phyloP scores from a whole-genome alignment of 2,329 filamentous ascomycete genomes.

The Neopestalotiopsis sp. region DNA sequence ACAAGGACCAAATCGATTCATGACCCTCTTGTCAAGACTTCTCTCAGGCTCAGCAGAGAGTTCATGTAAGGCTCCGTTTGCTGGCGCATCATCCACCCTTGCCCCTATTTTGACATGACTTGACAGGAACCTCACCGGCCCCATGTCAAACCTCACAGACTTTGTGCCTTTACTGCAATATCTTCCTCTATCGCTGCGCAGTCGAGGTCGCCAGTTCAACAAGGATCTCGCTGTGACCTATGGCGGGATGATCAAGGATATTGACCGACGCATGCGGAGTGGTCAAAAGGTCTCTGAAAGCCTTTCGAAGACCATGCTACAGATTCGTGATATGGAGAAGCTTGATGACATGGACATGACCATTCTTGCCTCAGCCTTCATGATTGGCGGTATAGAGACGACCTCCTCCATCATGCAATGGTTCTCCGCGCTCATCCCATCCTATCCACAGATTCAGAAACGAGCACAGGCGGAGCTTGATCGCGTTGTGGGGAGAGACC shows the following conservation, averaged over 20 bases:
- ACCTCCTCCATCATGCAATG: neutral
- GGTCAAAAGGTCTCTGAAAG: conserved; percentile 17
- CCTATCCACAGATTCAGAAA: conserved; percentile 20
- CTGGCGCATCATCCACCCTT: neutral
- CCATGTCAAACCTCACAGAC: conserved; percentile 21
- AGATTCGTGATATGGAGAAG: conserved; percentile 11
- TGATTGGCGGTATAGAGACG: conserved; percentile 30
- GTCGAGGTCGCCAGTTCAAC: conserved; percentile 15
- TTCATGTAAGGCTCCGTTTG: conserved; percentile 18
- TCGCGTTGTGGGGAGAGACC: conserved; percentile 15
- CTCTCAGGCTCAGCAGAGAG: conserved; percentile 19
- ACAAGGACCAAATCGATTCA: conserved; percentile 14
- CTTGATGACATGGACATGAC: conserved; percentile 20
- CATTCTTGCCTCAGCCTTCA: conserved; percentile 20
- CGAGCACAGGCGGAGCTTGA: conserved; percentile 25
- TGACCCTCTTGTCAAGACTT: conserved; percentile 15
- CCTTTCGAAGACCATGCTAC: conserved; percentile 17
- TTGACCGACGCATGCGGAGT: conserved; percentile 6
- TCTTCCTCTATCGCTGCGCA: conserved; percentile 6
- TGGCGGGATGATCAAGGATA: conserved; percentile 21
- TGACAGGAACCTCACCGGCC: conserved; percentile 20
- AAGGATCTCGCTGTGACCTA: conserved; percentile 18
- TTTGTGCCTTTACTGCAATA: conserved; percentile 19
- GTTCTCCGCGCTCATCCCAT: no score
- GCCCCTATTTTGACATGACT: neutral